Evolutionary conservation across 106 monocot species (phyloP), one percentile per base, ranked within the genome.

Genomic region (Platanthera zijinensis): DNA sequence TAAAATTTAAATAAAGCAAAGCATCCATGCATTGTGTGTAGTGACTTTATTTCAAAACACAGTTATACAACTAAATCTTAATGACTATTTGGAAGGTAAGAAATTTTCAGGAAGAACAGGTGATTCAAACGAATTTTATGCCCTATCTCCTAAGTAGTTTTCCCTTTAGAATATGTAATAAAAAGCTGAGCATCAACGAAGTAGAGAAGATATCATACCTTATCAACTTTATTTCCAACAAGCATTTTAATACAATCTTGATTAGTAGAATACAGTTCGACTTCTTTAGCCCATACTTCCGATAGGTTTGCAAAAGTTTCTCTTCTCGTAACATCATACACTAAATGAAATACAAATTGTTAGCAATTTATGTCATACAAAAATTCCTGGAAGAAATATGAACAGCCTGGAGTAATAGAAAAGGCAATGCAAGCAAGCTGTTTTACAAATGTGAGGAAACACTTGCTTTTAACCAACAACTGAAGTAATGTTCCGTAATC

Each of bases 211-310:
- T 57, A 30, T 64, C 25, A 73, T 84, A 96, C 95, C 90, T 84
- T 92, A 77, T 96, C 95, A 87, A 93, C 85, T 90, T 96, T 96
- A 80, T 96, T 96, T 63, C 95, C 95, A 52, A 96, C 90, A 19
- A 96, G 89, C 76, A 96, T 82, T 82, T 92, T 96, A 82, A 96
- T 77, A 57, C 90, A 96, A 69, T 92, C 87, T 54, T 84, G 79
- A 81, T 92, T 92, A 73, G 92, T 87, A 66, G 86, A 90, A 82
- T 96, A 82, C 8, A 90, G 80, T 71, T 92, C 89, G 74, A 96
- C 51, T 79, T 96, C 95, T 77, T 92, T 96, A 25, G 84, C 89
- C 95, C 95, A 96, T 67, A 90, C 84, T 73, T 96, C 95, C 71
- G 88, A 82, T 72, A 96, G 71, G 77, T 96, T 92, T 78, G 92